Base-by-base conservation (phyloP, 192 early-diverging fungal species). In the Phycomyces nitens region DNA sequence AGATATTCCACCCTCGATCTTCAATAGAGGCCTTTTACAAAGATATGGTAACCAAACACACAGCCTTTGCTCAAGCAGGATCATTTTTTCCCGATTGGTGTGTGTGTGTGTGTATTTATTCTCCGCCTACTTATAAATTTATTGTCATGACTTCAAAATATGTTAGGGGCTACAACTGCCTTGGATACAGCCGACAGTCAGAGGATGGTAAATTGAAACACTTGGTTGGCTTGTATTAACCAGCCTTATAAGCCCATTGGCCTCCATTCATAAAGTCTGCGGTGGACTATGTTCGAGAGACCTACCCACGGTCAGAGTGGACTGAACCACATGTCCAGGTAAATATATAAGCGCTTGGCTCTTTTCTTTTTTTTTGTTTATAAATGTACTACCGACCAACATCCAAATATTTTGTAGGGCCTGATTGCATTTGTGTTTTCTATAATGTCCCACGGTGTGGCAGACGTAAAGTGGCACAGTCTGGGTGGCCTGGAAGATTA, bases 381-480 rank as follows among this genome's bases (percentile, higher is more conserved):
- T 50, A 61, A 34, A 34, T 34, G 29, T 34, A 34, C 29, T 2
- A 34, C 29, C 29, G 5, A 21, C 8, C 41, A 11, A 11, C 11
- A 47, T 34, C 7, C 29, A 47, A 18, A 47, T 47, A 18, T 47
- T 18, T 21, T 56, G 8, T 43, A 85, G 78, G 73, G 68, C 8
- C 47, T 89, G 15, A 80, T 91, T 20, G 69, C 82, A 16, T 91
- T 91, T 64, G 53, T 87, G 7, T 82, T 89, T 61, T 87, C 84
- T 2, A 75, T 80, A 18, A 72, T 86, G n/a, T 87, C 87, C 5
- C 89, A 91, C 66, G 81, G 78, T 21, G 72, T 83, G n/a, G 81
- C 86, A 0, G 89, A 91, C 58, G 77, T 84, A 26, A 74, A 80
- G 18, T 91, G 87, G 87, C 89, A 91, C 67, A 75, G 75, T 29